A percentile compares a stretch with the other conserved stretches of the same genome.
These are phyloP conservation scores for Salix suchowensis DNA, from an alignment of 345 rosid genomes.

Conservation along the genomic window DNA sequence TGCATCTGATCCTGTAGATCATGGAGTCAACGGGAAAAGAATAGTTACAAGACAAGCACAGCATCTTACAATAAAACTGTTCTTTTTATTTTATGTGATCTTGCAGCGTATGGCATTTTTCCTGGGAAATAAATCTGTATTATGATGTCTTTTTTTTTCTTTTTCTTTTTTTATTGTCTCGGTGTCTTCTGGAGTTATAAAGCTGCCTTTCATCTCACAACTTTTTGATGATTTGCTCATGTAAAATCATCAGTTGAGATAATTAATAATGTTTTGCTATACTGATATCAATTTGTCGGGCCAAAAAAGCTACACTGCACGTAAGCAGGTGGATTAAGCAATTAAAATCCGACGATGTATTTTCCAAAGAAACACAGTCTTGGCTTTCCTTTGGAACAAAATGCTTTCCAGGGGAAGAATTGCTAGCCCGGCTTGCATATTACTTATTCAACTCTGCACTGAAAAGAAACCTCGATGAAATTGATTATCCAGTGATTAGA, in stretches of 20 bases:
- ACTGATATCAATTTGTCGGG: background rate
- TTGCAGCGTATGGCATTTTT: background rate
- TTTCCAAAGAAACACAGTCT: background rate
- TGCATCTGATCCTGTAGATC: background rate
- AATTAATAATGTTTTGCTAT: background rate
- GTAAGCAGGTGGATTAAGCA: background rate
- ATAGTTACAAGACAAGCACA: background rate
- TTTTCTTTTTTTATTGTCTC: conserved; percentile 49
- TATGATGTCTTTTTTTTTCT: conserved; percentile 10
- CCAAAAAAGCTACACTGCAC: background rate
- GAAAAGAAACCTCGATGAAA: background rate
- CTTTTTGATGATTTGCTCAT: conserved; percentile 59
- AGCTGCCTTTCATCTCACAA: conserved; percentile 58
- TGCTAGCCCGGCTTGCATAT: too few relatives aligned
- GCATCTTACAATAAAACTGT: background rate
- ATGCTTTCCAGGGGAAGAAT: too few relatives aligned
- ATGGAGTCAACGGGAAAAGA: background rate
- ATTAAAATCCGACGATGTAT: background rate
- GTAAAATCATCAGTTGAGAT: conserved; percentile 23
- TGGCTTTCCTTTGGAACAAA: background rate
- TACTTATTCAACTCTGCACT: background rate
- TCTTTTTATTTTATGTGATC: background rate
- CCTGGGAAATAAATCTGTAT: background rate
- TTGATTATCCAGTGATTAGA: background rate
- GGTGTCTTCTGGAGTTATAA: conserved; percentile 50